A percentile compares a stretch with the other conserved stretches of the same genome.
Conservation (phyloP, 306 rosid species). For the Leucaena leucocephala region DNA sequence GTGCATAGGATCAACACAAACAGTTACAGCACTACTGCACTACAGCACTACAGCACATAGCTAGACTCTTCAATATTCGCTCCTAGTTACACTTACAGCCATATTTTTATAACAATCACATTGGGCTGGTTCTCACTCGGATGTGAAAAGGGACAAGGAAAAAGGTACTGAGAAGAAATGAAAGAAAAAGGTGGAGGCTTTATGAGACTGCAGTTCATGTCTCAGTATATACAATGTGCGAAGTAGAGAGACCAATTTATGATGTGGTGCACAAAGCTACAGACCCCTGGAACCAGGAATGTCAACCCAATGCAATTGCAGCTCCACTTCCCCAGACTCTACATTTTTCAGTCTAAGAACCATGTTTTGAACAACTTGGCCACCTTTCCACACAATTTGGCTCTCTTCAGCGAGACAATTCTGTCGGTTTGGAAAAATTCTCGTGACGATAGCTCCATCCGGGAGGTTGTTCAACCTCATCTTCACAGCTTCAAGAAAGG, state of each 20-base stretch:
- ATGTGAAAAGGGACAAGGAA: neutral
- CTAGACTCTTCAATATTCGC: neutral
- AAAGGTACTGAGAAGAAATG: neutral
- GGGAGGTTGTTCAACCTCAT: conserved; percentile 35
- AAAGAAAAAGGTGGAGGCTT: neutral
- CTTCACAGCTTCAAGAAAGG: conserved; percentile 55
- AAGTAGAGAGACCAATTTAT: neutral
- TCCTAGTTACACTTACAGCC: neutral
- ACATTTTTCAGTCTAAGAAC: conserved; percentile 77
- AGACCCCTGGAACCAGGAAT: neutral
- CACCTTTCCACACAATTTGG: neutral
- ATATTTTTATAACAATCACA: neutral
- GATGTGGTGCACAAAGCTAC: neutral
- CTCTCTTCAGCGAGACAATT: neutral
- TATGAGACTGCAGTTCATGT: neutral
- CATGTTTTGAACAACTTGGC: conserved; percentile 56
- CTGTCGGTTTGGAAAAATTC: neutral
- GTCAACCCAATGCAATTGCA: conserved; percentile 63
- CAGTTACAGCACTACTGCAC: neutral
- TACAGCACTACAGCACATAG: neutral
- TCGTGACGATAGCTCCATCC: conserved; percentile 38
- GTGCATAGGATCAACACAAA: neutral
- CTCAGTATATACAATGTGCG: conserved; percentile 1
- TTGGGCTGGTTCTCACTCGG: neutral
- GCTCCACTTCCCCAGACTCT: conserved; percentile 80